Evolutionary conservation across 345 rosid species (phyloP), one percentile per base, ranked within the genome.

Genomic region (Eucalyptus sp.): DNA sequence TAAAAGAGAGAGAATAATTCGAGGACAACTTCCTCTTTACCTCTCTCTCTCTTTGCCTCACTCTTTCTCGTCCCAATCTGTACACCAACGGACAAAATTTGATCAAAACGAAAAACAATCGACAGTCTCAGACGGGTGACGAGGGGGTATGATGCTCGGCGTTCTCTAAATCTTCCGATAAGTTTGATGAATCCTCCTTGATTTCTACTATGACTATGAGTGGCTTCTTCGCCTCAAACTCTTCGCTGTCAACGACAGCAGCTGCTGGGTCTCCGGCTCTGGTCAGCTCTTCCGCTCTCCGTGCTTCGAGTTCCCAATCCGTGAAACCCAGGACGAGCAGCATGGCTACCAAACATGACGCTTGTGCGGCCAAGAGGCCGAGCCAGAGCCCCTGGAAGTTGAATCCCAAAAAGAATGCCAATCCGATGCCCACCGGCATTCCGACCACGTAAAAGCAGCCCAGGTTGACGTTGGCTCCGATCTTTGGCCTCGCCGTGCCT

Each of bases 341-440:
- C 98, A 96, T 95, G 87, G 96, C 89, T 86, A 92, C 89, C 88
- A 88, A 90, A 87, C 98, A 96, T 7, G 97, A 94, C 10, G 87
- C 94, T 50, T 96, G 96, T 12, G 98, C 97, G 7, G 96, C 98
- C 90, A 96, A 56, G 7, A 96, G 94, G 8, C 98, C 98, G 4
- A 96, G 86, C 98, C 97, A 96, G 29, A 96, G 90, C 52, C 98
- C 97, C 86, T 89, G 86, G 88, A 96, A 96, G 89, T 94, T 97
- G 37, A 90, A 93, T 27, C 95, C 94, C 11, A 86, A 90, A 24
- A 51, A 93, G 86, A 96, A 96, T 6, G 93, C 91, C 79, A 94
- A 85, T 90, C 93, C 92, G 7, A 96, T 88, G 5, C 97, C 96
- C 79, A 95, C 96, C 25, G 98, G 98, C 91, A 83, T 94, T 8